Percentiles rank a stretch among this genome's conserved stretches.
phyloP scores from a whole-genome alignment of 208 protist species.

The Trypanosomatidae sp. region DNA sequence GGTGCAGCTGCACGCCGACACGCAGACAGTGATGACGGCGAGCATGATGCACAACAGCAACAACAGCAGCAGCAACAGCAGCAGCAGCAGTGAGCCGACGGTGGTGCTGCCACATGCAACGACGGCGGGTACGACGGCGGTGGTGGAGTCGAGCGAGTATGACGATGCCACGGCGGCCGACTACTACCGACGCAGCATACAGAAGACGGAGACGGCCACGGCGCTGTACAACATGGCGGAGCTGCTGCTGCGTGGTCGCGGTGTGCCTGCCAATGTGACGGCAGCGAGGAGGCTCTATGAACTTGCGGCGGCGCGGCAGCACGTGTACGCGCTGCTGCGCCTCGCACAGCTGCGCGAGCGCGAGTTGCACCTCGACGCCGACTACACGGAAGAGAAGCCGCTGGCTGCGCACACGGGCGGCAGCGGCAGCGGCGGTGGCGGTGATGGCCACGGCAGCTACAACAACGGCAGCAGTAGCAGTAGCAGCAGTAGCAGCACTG shows the following conservation, averaged over 20 bases:
- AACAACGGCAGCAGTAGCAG: too few species aligned
- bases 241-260: conserved; percentile 48
- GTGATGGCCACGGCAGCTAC: conserved; percentile 28
- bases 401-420: too few species aligned
- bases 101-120: too few species aligned
- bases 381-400: too few species aligned
- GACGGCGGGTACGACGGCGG: background rate
- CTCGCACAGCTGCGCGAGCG: conserved; percentile 21
- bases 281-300: conserved; percentile 26
- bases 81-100: too few species aligned
- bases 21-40: background rate
- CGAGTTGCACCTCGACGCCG: background rate
- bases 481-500: too few species aligned
- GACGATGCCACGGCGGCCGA: conserved; percentile 35
- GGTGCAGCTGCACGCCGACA: conserved; percentile 18
- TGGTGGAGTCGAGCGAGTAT: conserved; percentile 20
- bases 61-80: too few species aligned
- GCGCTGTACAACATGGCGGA: conserved; percentile 75
- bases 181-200: conserved; percentile 12
- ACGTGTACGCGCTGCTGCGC: conserved; percentile 58
- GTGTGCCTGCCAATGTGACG: conserved; percentile 13
- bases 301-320: conserved; percentile 20
- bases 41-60: conserved; percentile 73
- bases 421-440: conserved; percentile 1
- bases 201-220: conserved; percentile 12